Evolutionary conservation across 2,329 filamentous ascomycete species (phyloP).

Genomic region (Diaporthe vaccinii): DNA sequence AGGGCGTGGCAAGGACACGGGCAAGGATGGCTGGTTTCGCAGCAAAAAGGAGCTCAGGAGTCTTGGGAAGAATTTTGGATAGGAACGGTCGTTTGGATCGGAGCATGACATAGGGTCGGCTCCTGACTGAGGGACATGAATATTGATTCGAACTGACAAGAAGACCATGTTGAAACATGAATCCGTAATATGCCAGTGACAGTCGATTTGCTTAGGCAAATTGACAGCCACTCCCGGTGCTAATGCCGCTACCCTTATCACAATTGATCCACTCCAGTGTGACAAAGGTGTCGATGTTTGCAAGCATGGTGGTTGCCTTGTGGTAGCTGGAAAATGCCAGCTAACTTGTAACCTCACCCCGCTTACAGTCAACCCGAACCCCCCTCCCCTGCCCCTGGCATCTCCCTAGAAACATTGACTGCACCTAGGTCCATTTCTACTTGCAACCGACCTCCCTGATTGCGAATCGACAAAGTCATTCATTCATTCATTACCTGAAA

Average conservation of each 20-base stretch:
- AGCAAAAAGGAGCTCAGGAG: slow-evolving; percentile 25
- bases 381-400: not conserved
- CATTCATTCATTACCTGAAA: slow-evolving; percentile 11
- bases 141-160: not conserved
- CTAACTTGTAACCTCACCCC: slow-evolving; percentile 20
- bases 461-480: slow-evolving; percentile 27
- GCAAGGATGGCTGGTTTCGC: slow-evolving; percentile 2
- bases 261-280: not conserved
- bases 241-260: not conserved
- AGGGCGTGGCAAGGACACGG: slow-evolving; percentile 1
- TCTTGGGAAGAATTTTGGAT: not conserved
- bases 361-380: slow-evolving; percentile 23
- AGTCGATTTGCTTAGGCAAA: not conserved
- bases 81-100: not conserved
- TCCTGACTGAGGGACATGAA: not conserved
- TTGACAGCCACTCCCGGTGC: not conserved
- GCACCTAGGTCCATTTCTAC: slow-evolving; percentile 4
- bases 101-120: not conserved
- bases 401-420: slow-evolving; percentile 21
- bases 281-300: not conserved
- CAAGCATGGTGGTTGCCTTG: not conserved
- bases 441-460: not conserved
- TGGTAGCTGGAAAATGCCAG: slow-evolving; percentile 6
- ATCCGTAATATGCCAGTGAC: not conserved
- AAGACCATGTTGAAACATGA: not conserved